Conservation (phyloP, 139 green algal species). For the Pseudopediastrum boryanum region DNA sequence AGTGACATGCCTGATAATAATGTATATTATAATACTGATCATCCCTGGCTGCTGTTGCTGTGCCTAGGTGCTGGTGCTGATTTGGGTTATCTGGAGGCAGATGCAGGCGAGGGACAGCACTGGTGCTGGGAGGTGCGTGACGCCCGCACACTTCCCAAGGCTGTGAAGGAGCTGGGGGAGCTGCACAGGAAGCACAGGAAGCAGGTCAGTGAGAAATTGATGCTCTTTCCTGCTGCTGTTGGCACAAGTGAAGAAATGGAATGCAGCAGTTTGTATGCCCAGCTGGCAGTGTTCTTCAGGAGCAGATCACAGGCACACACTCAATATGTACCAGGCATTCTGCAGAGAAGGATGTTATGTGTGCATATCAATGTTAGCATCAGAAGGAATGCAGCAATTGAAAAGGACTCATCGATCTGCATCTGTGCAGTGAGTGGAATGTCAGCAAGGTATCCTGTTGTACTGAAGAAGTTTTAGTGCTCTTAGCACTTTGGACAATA, state of each 20-base stretch:
- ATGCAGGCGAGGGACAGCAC: slow-evolving; percentile 43
- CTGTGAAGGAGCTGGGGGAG: slow-evolving; percentile 31
- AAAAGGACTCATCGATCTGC: no score
- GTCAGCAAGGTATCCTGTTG: no score
- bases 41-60: neutral
- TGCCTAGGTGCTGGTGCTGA: slow-evolving; percentile 8
- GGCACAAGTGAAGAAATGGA: neutral
- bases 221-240: neutral
- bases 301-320: no score
- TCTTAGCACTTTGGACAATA: no score
- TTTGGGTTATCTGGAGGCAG: slow-evolving; percentile 57
- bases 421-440: no score
- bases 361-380: neutral
- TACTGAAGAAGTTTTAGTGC: no score
- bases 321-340: no score
- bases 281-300: no score
- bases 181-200: slow-evolving; percentile 51
- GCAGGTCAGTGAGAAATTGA: slow-evolving; percentile 30
- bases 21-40: neutral
- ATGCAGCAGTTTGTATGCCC: neutral
- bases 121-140: slow-evolving; percentile 80
- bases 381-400: no score
- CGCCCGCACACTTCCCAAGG: slow-evolving; percentile 41
- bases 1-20: neutral
- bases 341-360: no score